Conservation (phyloP, 2,329 filamentous ascomycete species). For the Colletotrichum lupini region DNA sequence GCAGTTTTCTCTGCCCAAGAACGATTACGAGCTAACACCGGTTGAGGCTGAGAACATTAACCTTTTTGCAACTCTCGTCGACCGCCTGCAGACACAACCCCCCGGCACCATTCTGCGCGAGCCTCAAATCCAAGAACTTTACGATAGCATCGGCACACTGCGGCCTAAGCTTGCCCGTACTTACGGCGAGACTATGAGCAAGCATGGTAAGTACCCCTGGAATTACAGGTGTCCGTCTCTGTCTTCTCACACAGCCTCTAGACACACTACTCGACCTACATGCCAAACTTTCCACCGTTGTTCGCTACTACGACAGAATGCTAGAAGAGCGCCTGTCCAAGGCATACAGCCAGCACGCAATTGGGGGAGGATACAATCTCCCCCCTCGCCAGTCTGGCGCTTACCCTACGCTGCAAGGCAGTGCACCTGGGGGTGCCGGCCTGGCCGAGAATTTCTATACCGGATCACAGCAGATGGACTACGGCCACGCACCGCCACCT, state of each 20-base stretch:
- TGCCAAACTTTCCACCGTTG: conserved; percentile 93
- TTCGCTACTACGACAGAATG: conserved; percentile 98
- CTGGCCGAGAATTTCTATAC: conserved; percentile 87
- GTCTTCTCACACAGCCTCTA: conserved; percentile 53
- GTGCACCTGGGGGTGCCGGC: conserved; percentile 57
- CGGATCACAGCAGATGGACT: conserved; percentile 65
- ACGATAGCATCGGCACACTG: conserved; percentile 94
- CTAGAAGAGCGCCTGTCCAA: conserved; percentile 93
- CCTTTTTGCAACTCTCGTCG: conserved; percentile 91
- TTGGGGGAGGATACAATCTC: conserved; percentile 70
- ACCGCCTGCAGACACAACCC: conserved; percentile 93
- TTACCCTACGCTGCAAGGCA: conserved; percentile 77
- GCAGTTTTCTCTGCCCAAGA: conserved; percentile 77
- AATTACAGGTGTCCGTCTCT: too few species aligned
- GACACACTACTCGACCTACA: conserved; percentile 95
- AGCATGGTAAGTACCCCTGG: conserved; percentile 76
- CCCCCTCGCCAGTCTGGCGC: conserved; percentile 67
- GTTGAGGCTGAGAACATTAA: conserved; percentile 99
- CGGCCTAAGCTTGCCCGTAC: conserved; percentile 94
- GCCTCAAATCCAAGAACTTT: conserved; percentile 97
- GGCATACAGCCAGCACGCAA: conserved; percentile 85
- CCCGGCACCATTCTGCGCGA: conserved; percentile 96
- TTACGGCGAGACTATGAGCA: conserved; percentile 99
- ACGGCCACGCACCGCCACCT: conserved; percentile 59
- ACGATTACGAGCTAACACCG: conserved; percentile 92